Evolutionary conservation across 345 rosid genomes (phyloP).

Genomic region (Aquilaria sinensis): DNA sequence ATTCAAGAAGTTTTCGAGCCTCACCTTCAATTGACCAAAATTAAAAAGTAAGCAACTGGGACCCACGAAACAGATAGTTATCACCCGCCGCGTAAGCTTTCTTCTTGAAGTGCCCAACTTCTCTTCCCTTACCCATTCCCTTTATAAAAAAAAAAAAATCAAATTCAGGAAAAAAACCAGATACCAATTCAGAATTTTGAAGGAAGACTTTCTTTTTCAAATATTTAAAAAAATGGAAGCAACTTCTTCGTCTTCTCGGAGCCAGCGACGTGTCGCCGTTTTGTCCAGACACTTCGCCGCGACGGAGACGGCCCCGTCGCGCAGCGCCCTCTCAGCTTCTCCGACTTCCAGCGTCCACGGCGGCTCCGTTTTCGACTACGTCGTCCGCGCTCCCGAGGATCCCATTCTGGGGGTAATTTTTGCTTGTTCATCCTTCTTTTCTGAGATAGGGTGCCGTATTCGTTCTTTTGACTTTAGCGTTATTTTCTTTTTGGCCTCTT

Average conservation of each 20-base stretch:
- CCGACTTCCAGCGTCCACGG: conserved; percentile 33
- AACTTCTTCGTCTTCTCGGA: conserved; percentile 20
- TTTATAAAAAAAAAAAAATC: background rate
- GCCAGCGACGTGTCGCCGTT: conserved; percentile 44
- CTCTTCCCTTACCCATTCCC: background rate
- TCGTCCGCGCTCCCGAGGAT: conserved; percentile 86
- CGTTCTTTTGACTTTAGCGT: background rate
- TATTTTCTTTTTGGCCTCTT: background rate
- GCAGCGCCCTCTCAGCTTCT: conserved; percentile 26
- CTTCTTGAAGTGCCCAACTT: background rate
- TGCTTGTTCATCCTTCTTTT: background rate
- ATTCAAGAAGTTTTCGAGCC: background rate
- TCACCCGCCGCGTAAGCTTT: conserved; percentile 11
- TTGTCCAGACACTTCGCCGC: conserved; percentile 37
- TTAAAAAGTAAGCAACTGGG: background rate
- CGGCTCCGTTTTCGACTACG: conserved; percentile 70
- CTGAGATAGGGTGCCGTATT: background rate
- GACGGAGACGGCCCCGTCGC: conserved; percentile 1
- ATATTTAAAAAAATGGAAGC: background rate
- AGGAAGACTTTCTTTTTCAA: background rate
- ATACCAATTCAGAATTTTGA: conserved; percentile 5
- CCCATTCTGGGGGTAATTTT: conserved; percentile 70
- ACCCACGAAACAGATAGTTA: background rate
- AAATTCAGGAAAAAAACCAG: background rate
- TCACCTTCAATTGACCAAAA: background rate